A percentile compares a stretch with the other conserved stretches of the same genome.
phyloP scores from a whole-genome alignment of 2,329 filamentous ascomycete genomes.

The Penicillium sp. region DNA sequence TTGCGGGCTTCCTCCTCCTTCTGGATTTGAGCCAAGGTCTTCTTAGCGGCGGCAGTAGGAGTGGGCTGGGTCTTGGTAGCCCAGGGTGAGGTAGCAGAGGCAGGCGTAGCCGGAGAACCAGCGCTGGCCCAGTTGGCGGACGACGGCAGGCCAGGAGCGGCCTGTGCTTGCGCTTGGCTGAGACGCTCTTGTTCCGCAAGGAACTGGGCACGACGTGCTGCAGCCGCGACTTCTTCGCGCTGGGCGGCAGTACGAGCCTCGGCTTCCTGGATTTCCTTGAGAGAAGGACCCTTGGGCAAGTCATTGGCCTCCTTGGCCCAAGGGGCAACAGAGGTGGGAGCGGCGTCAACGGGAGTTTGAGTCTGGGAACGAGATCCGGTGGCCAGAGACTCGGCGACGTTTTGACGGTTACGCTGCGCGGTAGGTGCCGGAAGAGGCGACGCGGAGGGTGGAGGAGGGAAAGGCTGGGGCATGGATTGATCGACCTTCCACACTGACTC shows the following conservation, averaged over 20 bases:
- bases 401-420: constrained; percentile 77
- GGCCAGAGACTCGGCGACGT: constrained; percentile 70
- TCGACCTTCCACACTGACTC: constrained; percentile 60
- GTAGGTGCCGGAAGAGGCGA: constrained; percentile 85
- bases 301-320: constrained; percentile 85
- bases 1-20: constrained; percentile 92
- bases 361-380: constrained; percentile 68
- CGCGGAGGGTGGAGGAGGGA: constrained; percentile 68
- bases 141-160: constrained; percentile 71
- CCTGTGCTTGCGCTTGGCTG: constrained; percentile 60
- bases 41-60: constrained; percentile 57
- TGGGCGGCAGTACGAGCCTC: constrained; percentile 91
- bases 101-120: constrained; percentile 64
- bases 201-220: constrained; percentile 64
- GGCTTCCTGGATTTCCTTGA: constrained; percentile 94
- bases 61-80: constrained; percentile 47
- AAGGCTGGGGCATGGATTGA: constrained; percentile 62
- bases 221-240: constrained; percentile 74
- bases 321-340: constrained; percentile 75
- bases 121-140: constrained; percentile 82
- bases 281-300: constrained; percentile 75
- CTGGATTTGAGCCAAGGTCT: constrained; percentile 93
- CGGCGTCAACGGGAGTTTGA: constrained; percentile 66
- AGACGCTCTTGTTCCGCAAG: constrained; percentile 75
- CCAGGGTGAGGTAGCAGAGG: constrained; percentile 49